Percentiles rank a stretch among this genome's conserved stretches.
These are phyloP conservation scores for Eutrema japonicum DNA, from an alignment of 345 rosid species.

Conservation along the genomic window DNA sequence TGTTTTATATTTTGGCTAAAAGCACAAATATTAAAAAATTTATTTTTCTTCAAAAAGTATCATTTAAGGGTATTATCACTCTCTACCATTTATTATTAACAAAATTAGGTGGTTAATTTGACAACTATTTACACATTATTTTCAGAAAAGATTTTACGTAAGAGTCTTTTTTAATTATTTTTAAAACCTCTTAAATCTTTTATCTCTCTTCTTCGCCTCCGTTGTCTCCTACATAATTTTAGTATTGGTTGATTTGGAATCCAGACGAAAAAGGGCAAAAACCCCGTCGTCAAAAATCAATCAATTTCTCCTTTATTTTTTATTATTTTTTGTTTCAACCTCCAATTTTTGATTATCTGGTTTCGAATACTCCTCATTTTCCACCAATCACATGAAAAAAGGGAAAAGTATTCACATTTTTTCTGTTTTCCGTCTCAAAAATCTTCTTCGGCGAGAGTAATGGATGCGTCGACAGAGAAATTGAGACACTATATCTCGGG, in stretches of 20 bases:
- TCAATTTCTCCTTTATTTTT: background rate
- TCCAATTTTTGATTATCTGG: conserved; percentile 23
- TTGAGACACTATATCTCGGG: no score
- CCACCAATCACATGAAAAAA: conserved; percentile 35
- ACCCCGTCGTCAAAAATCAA: conserved; percentile 25
- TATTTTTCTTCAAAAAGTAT: no score
- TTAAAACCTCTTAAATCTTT: no score
- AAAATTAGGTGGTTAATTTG: no score
- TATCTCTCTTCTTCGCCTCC: no score
- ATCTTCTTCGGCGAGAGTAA: conserved; percentile 32
- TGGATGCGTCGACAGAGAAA: conserved; percentile 51
- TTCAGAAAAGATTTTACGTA: no score
- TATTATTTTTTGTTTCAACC: background rate
- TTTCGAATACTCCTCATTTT: conserved; percentile 34
- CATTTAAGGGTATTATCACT: no score
- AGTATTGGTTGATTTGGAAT: conserved; percentile 31
- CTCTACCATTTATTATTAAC: no score
- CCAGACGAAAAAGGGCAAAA: conserved; percentile 2
- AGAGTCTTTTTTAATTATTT: no score
- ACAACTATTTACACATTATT: no score
- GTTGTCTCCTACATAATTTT: background rate
- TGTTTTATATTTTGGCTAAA: no score
- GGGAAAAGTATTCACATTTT: conserved; percentile 30
- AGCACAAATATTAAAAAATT: no score
- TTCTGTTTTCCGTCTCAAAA: background rate